phyloP scores from a whole-genome alignment of 306 rosid species.

The Vigna trinervia region DNA sequence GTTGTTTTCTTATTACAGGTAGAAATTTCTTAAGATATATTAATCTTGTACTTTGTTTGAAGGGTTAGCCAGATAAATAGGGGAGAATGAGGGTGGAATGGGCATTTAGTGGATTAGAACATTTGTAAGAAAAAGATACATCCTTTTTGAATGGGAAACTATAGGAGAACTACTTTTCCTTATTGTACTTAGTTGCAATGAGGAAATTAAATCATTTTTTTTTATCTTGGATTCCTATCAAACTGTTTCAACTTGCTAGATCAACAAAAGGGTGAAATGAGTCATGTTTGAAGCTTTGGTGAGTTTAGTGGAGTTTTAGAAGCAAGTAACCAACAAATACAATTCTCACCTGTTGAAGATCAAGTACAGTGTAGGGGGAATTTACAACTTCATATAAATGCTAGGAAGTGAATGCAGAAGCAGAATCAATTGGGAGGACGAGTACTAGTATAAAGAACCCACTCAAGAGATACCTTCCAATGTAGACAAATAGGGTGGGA shows the following conservation, averaged over 20 bases:
- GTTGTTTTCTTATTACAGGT: slow-evolving; percentile 25
- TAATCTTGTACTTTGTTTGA: slow-evolving; percentile 11
- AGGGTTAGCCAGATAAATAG: not conserved
- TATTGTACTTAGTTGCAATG: not conserved
- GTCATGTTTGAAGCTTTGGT: not conserved
- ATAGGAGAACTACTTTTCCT: not conserved
- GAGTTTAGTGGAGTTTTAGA: not conserved
- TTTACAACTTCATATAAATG: not conserved
- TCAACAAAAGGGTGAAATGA: not conserved
- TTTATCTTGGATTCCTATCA: not conserved
- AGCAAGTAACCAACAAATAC: not conserved
- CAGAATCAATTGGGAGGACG: not conserved
- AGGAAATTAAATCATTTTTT: not conserved
- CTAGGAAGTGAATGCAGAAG: not conserved
- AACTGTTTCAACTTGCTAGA: not conserved
- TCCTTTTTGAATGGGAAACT: not conserved
- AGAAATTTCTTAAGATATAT: slow-evolving; percentile 26
- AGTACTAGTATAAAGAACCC: not conserved
- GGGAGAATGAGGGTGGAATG: not conserved
- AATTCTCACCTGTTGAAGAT: not conserved
- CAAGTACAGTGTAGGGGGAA: not conserved
- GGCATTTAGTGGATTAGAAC: no score
- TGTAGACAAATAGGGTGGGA: not conserved
- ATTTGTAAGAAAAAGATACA: not conserved
- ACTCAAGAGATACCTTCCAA: no score